Evolutionary conservation across 1,139 yeast species (phyloP).

Genomic region (Candida smagusa): DNA sequence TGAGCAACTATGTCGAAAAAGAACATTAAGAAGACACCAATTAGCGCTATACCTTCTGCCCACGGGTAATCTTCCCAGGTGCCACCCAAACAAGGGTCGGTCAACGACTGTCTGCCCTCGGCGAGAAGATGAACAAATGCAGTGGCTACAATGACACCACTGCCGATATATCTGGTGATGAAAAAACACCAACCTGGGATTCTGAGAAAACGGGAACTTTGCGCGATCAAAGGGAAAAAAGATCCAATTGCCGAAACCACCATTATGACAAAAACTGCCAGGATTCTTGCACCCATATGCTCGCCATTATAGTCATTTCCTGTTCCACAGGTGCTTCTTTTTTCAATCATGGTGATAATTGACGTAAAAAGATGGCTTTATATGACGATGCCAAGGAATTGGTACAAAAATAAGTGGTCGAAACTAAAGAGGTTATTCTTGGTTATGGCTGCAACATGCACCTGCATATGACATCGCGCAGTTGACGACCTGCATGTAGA

Average conservation of each 20-base stretch:
- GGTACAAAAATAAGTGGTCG: not conserved
- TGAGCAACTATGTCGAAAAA: slow-evolving; percentile 28
- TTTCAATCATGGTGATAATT: not conserved
- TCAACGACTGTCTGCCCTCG: slow-evolving; percentile 25
- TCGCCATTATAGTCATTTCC: slow-evolving; percentile 22
- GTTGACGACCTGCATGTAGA: not conserved
- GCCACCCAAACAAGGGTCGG: slow-evolving; percentile 35
- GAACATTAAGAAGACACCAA: slow-evolving; percentile 35
- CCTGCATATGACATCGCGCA: not conserved
- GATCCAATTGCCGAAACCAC: slow-evolving; percentile 31
- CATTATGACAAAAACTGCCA: slow-evolving; percentile 30
- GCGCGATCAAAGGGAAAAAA: slow-evolving; percentile 28
- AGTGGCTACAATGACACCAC: slow-evolving; percentile 36
- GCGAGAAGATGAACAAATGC: slow-evolving; percentile 34
- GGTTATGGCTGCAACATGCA: not conserved
- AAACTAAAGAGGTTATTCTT: not conserved
- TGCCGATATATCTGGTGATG: slow-evolving; percentile 26
- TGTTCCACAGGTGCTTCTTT: slow-evolving; percentile 15
- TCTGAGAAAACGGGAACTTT: slow-evolving; percentile 16
- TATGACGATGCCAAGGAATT: not conserved
- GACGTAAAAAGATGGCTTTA: not conserved
- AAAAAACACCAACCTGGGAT: slow-evolving; percentile 28
- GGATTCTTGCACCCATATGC: slow-evolving; percentile 23
- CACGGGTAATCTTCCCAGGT: slow-evolving; percentile 35
- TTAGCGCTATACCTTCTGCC: slow-evolving; percentile 39